Evolutionary conservation across 768 basidiomycete species (phyloP), one percentile per base, ranked within the genome.

Genomic region (Pisolithus orientalis): DNA sequence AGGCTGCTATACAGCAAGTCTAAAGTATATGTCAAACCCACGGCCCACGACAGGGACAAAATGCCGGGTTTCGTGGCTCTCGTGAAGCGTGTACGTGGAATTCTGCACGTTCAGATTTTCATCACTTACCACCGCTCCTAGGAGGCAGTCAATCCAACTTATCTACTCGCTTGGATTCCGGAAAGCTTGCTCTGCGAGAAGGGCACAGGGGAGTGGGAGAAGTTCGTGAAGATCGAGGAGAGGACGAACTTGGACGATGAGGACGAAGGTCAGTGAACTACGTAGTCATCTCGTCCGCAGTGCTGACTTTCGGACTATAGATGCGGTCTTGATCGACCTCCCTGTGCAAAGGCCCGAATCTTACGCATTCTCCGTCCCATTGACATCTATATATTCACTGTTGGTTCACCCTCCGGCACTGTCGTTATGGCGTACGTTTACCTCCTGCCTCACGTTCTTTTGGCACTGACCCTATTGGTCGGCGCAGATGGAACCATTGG

Each of bases 11-110:
- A 92, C 61, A 87, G 84, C 68, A 96, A 95, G 66, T 90, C 87
- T 39, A 94, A 94, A 67, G 95, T 97, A 43, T 94, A 95, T 64
- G 84, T 99, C 42, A 91, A 97, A 59, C 96, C 96, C 0, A 95
- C 94, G 2, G 83, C 87, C 3, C 94, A 93, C 66, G 77, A 87
- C 2, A 79, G 87, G 62, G 96, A 98, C 69, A 95, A 97, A 67
- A 90, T 97, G 34, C 83, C 91, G 3, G 96, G 96, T 1, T 98
- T 95, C 65, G 84, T 94, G 6, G 85, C 88, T 14, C 76, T 99
- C 52, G 94, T 98, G 17, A 91, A 93, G 73, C 80, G 87, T 62
- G 92, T 92, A 58, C 50, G 85, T 73, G 5, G 50, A 50, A 57
- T 49, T 51, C 48, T 8, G 39, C 37, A 39, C 44, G 44, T 46